Conservation (phyloP, 2,329 filamentous ascomycete species). For the Colletotrichum chlorophyti region DNA sequence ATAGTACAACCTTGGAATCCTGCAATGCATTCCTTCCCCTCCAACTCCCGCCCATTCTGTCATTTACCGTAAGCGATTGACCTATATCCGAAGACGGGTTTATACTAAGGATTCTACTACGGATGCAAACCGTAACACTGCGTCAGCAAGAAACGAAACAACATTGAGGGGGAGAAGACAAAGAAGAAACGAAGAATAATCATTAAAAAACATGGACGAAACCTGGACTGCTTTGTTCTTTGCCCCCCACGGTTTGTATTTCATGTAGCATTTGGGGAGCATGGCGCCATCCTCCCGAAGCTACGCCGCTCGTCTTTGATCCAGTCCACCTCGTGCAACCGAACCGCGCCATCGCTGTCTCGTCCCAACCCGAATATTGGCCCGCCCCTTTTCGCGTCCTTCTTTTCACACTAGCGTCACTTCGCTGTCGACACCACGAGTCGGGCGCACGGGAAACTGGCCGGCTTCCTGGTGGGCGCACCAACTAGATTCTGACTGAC, state of each 20-base stretch:
- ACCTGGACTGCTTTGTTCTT: neutral
- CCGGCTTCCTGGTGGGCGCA: too few relatives aligned
- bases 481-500: constrained; percentile 11
- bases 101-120: too few relatives aligned
- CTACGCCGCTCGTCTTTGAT: constrained; percentile 15
- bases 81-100: too few relatives aligned
- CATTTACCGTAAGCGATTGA: too few relatives aligned
- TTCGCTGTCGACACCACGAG: neutral
- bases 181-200: neutral
- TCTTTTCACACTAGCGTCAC: constrained; percentile 5
- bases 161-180: too few relatives aligned
- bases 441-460: constrained; percentile 14
- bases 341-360: neutral
- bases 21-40: too few relatives aligned
- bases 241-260: constrained; percentile 9
- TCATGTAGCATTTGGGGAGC: too few relatives aligned
- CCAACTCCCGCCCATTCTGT: too few relatives aligned
- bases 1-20: too few relatives aligned
- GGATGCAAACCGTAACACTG: too few relatives aligned
- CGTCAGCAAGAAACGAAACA: too few relatives aligned
- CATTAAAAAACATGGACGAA: too few relatives aligned
- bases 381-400: constrained; percentile 7
- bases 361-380: constrained; percentile 13
- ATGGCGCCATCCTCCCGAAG: constrained; percentile 19
- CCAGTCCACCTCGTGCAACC: constrained; percentile 11